Evolutionary conservation across 2,329 filamentous ascomycete genomes (phyloP), one percentile per base, ranked within the genome.

Genomic region (Exophiala aquamarina): DNA sequence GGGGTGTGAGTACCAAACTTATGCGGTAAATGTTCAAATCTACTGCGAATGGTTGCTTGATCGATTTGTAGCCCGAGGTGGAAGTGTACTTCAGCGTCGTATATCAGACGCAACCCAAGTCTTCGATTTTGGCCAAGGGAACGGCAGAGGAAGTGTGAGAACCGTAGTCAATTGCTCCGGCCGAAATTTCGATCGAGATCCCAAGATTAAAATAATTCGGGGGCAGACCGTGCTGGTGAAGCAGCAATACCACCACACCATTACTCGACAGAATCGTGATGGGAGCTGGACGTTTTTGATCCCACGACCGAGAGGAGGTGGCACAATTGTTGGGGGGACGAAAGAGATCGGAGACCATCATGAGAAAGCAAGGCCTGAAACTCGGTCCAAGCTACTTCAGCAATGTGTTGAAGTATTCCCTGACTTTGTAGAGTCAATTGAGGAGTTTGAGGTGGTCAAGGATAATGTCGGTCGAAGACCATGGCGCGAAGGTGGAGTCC

Each of bases 301-400:
- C 4, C 81, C 83, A 1, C 74, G 83, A 2, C 76, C 75, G 7
- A 76, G 82, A 19, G 70, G 78, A 26, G 82, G 82, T 3, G 83
- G 83, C 2, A 86, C 82, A 0, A 70, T 86, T 31, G 76, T 86
- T 15, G 83, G 83, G 4, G 83, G 83, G 0, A 86, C 82, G 8
- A 85, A 84, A 61, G 77, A 85, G 59, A 71, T 74, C 1, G 66
- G 76, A 45, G 70, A 83, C 60, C 82, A 77, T 77, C 70, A 77
- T 37, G 61, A 71, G 0, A 65, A 70, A 14, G 75, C 80, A 1
- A 77, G 71, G 0, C 48, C 55, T 1, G 72, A 73, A 37, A 73
- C 75, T 0, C 65, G 81, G 14, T 62, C 68, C 29, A 61, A 57
- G 20, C 62, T 86, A 11, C 69, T 85, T 4, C 51, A 55, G 2